phyloP scores from a whole-genome alignment of 345 rosid species.

The Eutrema heterophyllum region DNA sequence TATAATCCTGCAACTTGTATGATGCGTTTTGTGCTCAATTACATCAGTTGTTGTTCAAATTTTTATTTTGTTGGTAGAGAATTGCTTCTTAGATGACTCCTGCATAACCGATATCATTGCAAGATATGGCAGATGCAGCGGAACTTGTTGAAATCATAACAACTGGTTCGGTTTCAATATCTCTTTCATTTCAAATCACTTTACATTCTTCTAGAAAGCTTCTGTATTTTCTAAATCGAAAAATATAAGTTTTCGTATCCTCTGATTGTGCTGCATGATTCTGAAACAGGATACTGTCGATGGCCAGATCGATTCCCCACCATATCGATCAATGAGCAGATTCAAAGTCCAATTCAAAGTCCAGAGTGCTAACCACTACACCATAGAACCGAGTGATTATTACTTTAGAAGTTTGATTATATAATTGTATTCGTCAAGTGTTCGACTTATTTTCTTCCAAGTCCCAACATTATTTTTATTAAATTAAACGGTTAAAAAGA shows the following conservation, averaged over 20 bases:
- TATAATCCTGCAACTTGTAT: conserved; percentile 19
- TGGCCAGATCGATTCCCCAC: conserved; percentile 63
- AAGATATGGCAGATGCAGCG: conserved; percentile 35
- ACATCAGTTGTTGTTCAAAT: background rate
- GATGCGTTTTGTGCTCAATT: background rate
- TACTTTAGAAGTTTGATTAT: background rate
- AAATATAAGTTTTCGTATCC: background rate
- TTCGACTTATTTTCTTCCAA: background rate
- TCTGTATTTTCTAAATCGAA: background rate
- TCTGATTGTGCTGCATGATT: background rate
- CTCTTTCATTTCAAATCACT: background rate
- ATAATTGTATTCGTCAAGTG: background rate
- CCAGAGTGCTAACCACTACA: conserved; percentile 97
- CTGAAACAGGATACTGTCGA: conserved; percentile 47
- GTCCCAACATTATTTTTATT: background rate
- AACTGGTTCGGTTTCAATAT: conserved; percentile 42
- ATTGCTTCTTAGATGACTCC: background rate
- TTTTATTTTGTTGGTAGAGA: background rate
- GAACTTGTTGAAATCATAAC: conserved; percentile 71
- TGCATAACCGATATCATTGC: conserved; percentile 11
- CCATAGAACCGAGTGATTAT: conserved; percentile 53
- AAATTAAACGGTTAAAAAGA: background rate
- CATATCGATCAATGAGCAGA: conserved; percentile 14
- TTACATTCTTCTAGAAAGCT: background rate
- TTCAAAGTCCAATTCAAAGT: conserved; percentile 95